phyloP scores from a whole-genome alignment of 2,329 filamentous ascomycete species.

The Rhinocladiella similis region DNA sequence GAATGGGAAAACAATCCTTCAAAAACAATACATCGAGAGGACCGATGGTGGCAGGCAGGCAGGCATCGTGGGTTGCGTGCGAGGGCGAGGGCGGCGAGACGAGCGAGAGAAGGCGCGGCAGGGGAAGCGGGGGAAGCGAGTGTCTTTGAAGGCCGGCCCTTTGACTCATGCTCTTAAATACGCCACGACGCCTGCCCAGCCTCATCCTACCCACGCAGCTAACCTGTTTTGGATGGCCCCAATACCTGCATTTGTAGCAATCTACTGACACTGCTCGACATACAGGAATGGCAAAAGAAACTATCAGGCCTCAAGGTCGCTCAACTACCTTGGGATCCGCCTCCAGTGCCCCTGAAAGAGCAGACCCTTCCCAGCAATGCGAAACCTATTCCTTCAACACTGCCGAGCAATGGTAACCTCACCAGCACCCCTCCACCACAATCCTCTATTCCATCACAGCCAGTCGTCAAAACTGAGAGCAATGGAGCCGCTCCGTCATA shows the following conservation, averaged over 20 bases:
- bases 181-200: slow-evolving; percentile 26
- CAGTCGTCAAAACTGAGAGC: slow-evolving; percentile 24
- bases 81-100: slow-evolving; percentile 2
- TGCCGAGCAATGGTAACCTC: slow-evolving; percentile 29
- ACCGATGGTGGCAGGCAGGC: slow-evolving; percentile 1
- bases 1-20: neutral
- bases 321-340: slow-evolving; percentile 92
- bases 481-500: slow-evolving; percentile 13
- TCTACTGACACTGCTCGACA: neutral
- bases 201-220: slow-evolving; percentile 6
- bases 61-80: neutral
- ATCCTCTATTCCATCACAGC: slow-evolving; percentile 28
- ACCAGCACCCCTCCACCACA: slow-evolving; percentile 38
- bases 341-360: slow-evolving; percentile 60
- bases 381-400: slow-evolving; percentile 29
- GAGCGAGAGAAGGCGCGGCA: slow-evolving; percentile 14
- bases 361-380: slow-evolving; percentile 37
- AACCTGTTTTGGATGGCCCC: slow-evolving; percentile 16
- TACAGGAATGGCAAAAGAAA: slow-evolving; percentile 90
- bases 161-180: slow-evolving; percentile 32
- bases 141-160: slow-evolving; percentile 27
- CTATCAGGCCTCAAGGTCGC: slow-evolving; percentile 82
- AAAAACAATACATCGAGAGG: neutral
- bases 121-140: slow-evolving; percentile 21
- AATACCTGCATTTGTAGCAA: neutral